Percentiles rank a stretch among this genome's conserved stretches.
Evolutionary conservation across 2,329 filamentous ascomycete species (phyloP).

Genomic region (Intubia oerlemansii): DNA sequence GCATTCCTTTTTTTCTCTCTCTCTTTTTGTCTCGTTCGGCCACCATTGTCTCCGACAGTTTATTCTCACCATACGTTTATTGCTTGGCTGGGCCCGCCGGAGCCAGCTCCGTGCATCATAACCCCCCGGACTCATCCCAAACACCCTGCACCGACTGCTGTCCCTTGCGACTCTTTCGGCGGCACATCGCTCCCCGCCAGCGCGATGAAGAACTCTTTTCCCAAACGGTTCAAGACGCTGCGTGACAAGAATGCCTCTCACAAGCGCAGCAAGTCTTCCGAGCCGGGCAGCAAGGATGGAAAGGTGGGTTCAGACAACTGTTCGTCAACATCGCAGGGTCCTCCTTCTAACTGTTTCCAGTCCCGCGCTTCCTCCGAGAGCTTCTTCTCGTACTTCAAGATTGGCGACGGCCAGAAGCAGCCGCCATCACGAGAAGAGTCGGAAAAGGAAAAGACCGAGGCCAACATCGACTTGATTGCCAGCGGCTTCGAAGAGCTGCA

Average conservation of each 20-base stretch:
- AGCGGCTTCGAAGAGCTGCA: conserved; percentile 20
- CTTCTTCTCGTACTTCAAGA: conserved; percentile 43
- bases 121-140: too few species aligned
- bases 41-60: too few species aligned
- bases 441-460: conserved; percentile 16
- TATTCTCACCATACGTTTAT: too few species aligned
- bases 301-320: conserved; percentile 1
- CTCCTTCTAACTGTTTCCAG: conserved; percentile 14
- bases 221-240: conserved; percentile 47
- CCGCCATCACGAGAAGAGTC: conserved; percentile 31
- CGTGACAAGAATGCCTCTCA: conserved; percentile 40
- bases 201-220: conserved; percentile 30
- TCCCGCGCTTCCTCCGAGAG: conserved; percentile 31
- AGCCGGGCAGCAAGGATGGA: conserved; percentile 29
- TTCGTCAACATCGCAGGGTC: neutral
- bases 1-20: too few species aligned
- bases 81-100: too few species aligned
- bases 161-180: too few species aligned
- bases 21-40: too few species aligned
- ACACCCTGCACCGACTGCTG: too few species aligned
- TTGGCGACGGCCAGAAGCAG: conserved; percentile 35
- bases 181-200: conserved; percentile 2
- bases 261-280: conserved; percentile 31
- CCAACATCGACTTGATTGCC: conserved; percentile 10
- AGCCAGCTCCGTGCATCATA: too few species aligned